Conservation (phyloP, 495 filamentous ascomycete genomes). For the Filosporella fistucella region DNA sequence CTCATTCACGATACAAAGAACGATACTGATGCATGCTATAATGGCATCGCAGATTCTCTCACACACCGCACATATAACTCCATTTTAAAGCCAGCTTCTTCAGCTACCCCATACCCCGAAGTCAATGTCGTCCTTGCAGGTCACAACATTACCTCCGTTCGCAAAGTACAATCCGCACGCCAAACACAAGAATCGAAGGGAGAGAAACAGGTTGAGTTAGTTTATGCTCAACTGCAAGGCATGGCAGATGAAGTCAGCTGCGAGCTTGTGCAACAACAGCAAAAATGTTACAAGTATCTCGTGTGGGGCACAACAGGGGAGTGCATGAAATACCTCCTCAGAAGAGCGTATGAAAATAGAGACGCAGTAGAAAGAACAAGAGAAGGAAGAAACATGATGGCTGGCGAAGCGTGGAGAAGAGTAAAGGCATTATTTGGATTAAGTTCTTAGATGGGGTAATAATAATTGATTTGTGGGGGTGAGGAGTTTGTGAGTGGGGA, state of each 20-base stretch:
- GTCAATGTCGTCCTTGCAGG: conserved; percentile 77
- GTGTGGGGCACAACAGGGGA: conserved; percentile 90
- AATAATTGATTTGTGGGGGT: no score
- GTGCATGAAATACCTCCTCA: conserved; percentile 88
- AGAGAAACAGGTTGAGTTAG: conserved; percentile 51
- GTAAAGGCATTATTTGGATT: conserved; percentile 37
- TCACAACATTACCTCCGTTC: conserved; percentile 85
- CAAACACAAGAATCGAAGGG: conserved; percentile 41
- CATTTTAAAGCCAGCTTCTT: conserved; percentile 38
- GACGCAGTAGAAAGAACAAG: conserved; percentile 78
- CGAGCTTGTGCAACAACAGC: conserved; percentile 62
- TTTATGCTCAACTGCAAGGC: conserved; percentile 88
- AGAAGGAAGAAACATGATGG: conserved; percentile 71
- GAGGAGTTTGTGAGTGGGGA: conserved; percentile 55
- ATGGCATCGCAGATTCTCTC: conserved; percentile 54
- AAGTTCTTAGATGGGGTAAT: neutral
- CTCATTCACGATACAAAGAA: conserved; percentile 78
- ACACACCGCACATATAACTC: conserved; percentile 40
- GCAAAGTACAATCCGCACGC: conserved; percentile 59
- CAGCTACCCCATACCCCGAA: conserved; percentile 47
- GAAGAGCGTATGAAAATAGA: conserved; percentile 86
- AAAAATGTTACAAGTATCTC: conserved; percentile 79
- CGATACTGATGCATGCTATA: conserved; percentile 69
- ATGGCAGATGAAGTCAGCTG: conserved; percentile 97
- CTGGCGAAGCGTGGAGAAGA: conserved; percentile 63